Evolutionary conservation across 768 basidiomycete genomes (phyloP).

Genomic region (Coprinopsis strossmayeri): DNA sequence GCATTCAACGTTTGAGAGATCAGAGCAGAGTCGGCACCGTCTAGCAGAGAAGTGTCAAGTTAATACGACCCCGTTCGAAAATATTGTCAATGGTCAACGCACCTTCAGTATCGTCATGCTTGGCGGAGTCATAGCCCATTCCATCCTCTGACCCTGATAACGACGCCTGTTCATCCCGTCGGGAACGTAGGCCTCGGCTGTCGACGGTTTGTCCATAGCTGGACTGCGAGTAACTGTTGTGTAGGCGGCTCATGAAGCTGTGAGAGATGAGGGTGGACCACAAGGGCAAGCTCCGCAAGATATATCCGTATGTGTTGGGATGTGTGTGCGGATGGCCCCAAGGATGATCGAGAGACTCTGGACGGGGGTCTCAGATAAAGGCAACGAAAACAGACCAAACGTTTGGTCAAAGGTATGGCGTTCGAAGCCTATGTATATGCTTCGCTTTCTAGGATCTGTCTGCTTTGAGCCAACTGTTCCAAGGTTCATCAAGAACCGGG

Average conservation of each 20-base stretch:
- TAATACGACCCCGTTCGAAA: conserved; percentile 9
- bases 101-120: conserved; percentile 44
- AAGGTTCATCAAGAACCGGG: too few relatives aligned
- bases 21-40: conserved; percentile 37
- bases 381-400: conserved; percentile 5
- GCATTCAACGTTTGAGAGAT: conserved; percentile 78
- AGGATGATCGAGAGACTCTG: conserved; percentile 10
- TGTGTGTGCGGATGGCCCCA: not conserved
- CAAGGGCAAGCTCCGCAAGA: too few relatives aligned
- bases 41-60: conserved; percentile 13
- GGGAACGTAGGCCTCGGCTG: not conserved
- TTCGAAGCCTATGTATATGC: conserved; percentile 16
- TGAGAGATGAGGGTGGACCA: not conserved
- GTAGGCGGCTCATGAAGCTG: not conserved
- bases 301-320: conserved; percentile 1
- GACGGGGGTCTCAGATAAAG: conserved; percentile 9
- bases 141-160: conserved; percentile 51
- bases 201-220: conserved; percentile 2
- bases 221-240: conserved; percentile 1
- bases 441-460: not conserved
- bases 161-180: conserved; percentile 42
- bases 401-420: conserved; percentile 3
- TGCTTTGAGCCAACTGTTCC: conserved; percentile 4
- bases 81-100: conserved; percentile 14
- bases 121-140: conserved; percentile 29